Evolutionary conservation across 73 alveolate genomes (phyloP).

Genomic region (Paramecium biaurelia): DNA sequence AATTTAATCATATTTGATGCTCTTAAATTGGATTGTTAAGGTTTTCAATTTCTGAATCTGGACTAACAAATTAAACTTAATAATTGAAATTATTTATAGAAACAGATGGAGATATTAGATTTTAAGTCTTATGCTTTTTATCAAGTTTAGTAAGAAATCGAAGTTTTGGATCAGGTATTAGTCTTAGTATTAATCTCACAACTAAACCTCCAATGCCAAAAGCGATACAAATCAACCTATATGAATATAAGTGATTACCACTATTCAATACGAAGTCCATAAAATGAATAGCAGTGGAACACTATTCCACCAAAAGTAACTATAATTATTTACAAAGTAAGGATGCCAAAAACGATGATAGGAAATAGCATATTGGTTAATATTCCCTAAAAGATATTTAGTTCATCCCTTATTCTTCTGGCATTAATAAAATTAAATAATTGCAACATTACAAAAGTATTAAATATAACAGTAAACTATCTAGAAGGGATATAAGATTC

Average conservation of each 20-base stretch:
- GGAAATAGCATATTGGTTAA: constrained; percentile 68
- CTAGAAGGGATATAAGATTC: constrained; percentile 79
- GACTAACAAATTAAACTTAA: not conserved
- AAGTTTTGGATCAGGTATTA: constrained; percentile 32
- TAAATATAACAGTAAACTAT: constrained; percentile 82
- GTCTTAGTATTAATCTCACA: constrained; percentile 31
- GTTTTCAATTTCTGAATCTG: not conserved
- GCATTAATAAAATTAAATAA: constrained; percentile 86
- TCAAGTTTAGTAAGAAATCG: not conserved
- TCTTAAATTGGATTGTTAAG: not conserved
- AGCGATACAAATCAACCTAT: constrained; percentile 71
- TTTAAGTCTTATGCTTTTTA: not conserved
- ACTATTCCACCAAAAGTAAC: constrained; percentile 78
- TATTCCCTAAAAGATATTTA: constrained; percentile 78
- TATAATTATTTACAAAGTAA: constrained; percentile 68
- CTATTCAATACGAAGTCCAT: constrained; percentile 82
- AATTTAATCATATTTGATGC: not conserved
- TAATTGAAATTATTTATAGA: not conserved
- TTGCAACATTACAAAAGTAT: constrained; percentile 82
- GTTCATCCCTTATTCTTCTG: constrained; percentile 85
- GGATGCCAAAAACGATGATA: constrained; percentile 70
- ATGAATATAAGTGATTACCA: constrained; percentile 53
- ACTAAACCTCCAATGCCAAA: constrained; percentile 66
- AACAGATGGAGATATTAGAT: not conserved
- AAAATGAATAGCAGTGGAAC: constrained; percentile 69